Conservation (phyloP, 2,329 filamentous ascomycete species). For the Colletotrichum chrysophilum region DNA sequence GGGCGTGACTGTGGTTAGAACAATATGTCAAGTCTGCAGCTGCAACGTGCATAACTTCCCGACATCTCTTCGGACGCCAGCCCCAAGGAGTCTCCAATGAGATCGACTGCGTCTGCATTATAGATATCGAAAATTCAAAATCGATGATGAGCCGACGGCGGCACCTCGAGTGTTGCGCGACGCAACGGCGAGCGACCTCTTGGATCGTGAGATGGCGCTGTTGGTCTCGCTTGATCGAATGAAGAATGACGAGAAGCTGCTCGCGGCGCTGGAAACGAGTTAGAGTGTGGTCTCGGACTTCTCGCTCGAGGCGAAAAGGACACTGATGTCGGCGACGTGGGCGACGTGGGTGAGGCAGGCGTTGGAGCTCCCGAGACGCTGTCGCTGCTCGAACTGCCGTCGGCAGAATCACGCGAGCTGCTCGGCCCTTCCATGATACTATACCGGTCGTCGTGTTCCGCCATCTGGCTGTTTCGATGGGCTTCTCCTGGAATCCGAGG, state of each 20-base stretch:
- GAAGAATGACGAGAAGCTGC: not conserved
- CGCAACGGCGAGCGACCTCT: not conserved
- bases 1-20: not conserved
- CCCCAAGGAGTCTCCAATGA: not conserved
- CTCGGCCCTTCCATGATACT: slow-evolving; percentile 30
- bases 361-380: not conserved
- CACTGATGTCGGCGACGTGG: not conserved
- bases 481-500: slow-evolving; percentile 62
- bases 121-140: not conserved
- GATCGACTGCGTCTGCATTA: not conserved
- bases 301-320: not conserved
- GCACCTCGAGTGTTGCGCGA: not conserved
- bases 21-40: not conserved
- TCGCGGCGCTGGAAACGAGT: not conserved
- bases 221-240: not conserved
- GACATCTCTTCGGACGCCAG: not conserved
- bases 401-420: slow-evolving; percentile 32
- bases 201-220: not conserved
- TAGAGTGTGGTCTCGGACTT: not conserved
- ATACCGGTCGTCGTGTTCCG: slow-evolving; percentile 42
- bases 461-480: slow-evolving; percentile 45
- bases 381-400: slow-evolving; percentile 28
- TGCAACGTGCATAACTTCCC: not conserved
- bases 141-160: not conserved
- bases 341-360: not conserved